phyloP scores from a whole-genome alignment of 148 eudicot species.

The Nepenthes mirabilis region DNA sequence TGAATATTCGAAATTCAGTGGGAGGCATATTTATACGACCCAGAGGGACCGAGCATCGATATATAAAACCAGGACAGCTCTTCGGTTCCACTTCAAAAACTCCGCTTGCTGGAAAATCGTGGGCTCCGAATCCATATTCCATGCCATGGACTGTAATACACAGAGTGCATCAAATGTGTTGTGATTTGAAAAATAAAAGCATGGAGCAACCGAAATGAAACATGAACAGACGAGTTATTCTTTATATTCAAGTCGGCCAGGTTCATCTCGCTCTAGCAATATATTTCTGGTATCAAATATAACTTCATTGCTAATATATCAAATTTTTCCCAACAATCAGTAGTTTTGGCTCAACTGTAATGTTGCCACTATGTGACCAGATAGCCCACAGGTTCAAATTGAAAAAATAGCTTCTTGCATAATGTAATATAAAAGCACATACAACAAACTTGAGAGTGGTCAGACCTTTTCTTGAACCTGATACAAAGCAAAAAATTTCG shows the following conservation, averaged over 20 bases:
- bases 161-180: not conserved
- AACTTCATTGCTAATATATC: too few species aligned
- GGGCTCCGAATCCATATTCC: constrained; percentile 95
- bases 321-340: too few species aligned
- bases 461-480: too few species aligned
- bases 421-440: too few species aligned
- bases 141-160: constrained; percentile 57
- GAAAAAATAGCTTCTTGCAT: too few species aligned
- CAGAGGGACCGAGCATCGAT: constrained; percentile 51
- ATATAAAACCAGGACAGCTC: constrained; percentile 76
- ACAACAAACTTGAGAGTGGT: too few species aligned
- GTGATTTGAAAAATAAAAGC: not conserved
- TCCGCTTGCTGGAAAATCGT: constrained; percentile 70
- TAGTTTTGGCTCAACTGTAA: too few species aligned
- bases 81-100: constrained; percentile 89
- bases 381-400: too few species aligned
- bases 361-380: too few species aligned
- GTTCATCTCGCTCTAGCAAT: too few species aligned
- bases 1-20: constrained; percentile 48
- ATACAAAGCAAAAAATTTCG: too few species aligned
- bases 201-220: not conserved
- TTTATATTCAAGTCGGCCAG: not conserved
- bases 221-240: not conserved
- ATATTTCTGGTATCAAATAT: too few species aligned
- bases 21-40: constrained; percentile 49